Conservation (phyloP, 345 rosid species). For the Salix caprea region DNA sequence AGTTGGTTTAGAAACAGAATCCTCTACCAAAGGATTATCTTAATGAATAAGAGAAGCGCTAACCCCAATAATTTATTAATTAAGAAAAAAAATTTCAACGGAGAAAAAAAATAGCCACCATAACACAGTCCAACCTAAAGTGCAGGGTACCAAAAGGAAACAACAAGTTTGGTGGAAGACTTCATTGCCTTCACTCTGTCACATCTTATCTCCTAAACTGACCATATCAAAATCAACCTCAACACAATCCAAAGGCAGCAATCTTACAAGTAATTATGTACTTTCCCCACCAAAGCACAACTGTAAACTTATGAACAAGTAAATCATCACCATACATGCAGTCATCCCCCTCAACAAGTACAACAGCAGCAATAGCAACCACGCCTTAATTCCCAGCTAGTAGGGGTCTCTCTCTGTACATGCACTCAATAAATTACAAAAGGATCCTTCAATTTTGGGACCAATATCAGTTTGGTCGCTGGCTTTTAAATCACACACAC, state of each 20-base stretch:
- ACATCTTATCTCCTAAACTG: not conserved
- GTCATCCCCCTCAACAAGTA: not conserved
- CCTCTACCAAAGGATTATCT: not conserved
- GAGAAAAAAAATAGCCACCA: not conserved
- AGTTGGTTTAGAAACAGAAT: too few species aligned
- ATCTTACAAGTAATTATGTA: not conserved
- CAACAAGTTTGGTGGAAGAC: too few species aligned
- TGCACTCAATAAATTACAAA: not conserved
- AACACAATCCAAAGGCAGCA: not conserved
- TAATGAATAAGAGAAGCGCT: not conserved
- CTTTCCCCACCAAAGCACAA: not conserved
- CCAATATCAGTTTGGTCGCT: not conserved
- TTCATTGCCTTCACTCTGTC: not conserved
- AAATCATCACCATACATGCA: not conserved
- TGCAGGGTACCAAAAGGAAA: too few species aligned
- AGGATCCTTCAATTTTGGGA: not conserved
- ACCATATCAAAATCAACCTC: not conserved
- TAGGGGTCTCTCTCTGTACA: not conserved
- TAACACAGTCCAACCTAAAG: too few species aligned
- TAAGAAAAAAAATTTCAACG: not conserved
- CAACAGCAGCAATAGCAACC: not conserved
- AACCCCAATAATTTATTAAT: not conserved
- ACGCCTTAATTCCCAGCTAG: not conserved
- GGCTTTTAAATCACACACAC: not conserved
- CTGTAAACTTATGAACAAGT: not conserved